Evolutionary conservation across 2,329 filamentous ascomycete species (phyloP), one percentile per base, ranked within the genome.

Genomic region (Colletotrichum sp.): DNA sequence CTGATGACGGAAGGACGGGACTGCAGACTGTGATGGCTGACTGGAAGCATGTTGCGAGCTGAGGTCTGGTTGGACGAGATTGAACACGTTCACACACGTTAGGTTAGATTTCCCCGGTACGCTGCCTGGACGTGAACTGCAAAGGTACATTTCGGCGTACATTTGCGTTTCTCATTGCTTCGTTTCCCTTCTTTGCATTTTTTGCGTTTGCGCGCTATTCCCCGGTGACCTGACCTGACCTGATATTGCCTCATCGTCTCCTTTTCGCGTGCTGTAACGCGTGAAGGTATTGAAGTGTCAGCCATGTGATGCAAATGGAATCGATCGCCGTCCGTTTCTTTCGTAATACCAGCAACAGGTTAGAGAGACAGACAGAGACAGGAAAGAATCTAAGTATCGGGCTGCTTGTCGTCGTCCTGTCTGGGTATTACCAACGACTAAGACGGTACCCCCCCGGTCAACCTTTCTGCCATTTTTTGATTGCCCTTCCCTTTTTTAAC

Each of bases 371-470:
- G 43, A 21, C 43, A 52, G 43, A 52, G 43, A 52, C 43, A 13
- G 43, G 43, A 52, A 52, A 52, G 10, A 52, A 52, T 52, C 43
- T 52, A 21, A n/a, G 52, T 30, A 26, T 76, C 30, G 8, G n/a
- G 55, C 43, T 73, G 43, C 69, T 39, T 73, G 16, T 34, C 18
- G 28, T 73, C 55, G 63, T 60, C 43, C 63, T 39, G 48, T 66
- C 59, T 69, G 74, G 65, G 74, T 55, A 36, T 73, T 65, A 52
- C 43, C 48, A 60, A 74, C 73, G 39, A 68, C 70, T 69, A 65
- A 74, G 74, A 76, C 70, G 57, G 65, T 64, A 26, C 64, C 63
- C 72, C 72, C 68, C 69, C 26, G 73, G 68, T 48, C 74, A 66
- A 73, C 75, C 60, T 67, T 69, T 76, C 32, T 65, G 18, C 39